Percentiles rank a stretch among this genome's conserved stretches.
Conservation (phyloP, 192 early-diverging fungal genomes). For the Mortierella hygrophila region DNA sequence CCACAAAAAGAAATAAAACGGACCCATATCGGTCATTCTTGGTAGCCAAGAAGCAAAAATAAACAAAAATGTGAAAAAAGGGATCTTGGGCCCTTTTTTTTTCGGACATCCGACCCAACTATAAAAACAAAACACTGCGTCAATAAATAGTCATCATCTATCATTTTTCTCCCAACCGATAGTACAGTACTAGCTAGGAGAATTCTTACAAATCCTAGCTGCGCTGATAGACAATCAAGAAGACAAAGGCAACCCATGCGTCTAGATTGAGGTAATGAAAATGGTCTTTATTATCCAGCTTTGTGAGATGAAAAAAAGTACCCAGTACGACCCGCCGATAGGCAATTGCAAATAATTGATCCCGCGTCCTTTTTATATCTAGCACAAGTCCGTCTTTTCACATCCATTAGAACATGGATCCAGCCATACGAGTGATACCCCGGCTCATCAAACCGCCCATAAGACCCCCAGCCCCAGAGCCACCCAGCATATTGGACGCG, state of each 20-base stretch:
- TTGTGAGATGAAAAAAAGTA: no score
- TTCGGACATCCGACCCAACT: not conserved
- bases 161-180: no score
- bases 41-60: not conserved
- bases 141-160: not conserved
- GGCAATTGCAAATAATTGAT: not conserved
- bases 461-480: slow-evolving; percentile 55
- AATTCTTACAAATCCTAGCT: no score
- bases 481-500: slow-evolving; percentile 67
- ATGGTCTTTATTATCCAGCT: no score
- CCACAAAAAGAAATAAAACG: no score
- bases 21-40: not conserved
- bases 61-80: not conserved
- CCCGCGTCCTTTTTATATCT: not conserved
- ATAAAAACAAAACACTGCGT: not conserved
- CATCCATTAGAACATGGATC: slow-evolving; percentile 44
- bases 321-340: not conserved
- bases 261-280: no score
- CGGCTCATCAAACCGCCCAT: slow-evolving; percentile 53
- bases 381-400: not conserved
- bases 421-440: slow-evolving; percentile 50
- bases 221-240: no score
- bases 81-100: not conserved
- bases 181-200: no score
- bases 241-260: no score